Conservation (phyloP, 1,284 basidiomycete genomes). For the Schizophyllum amplum region DNA sequence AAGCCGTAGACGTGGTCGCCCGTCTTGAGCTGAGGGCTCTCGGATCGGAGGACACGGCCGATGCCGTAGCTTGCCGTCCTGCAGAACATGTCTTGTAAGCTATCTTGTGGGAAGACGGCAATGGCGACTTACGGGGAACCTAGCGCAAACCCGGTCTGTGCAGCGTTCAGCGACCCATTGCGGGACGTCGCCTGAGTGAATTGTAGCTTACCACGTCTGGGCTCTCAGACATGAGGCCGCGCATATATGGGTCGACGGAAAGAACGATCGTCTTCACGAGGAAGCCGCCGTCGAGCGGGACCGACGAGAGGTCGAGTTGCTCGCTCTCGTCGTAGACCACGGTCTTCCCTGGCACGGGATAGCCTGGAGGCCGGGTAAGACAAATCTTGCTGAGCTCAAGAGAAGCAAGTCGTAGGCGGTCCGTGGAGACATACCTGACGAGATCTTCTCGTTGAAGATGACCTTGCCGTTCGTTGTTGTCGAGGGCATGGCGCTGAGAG, state of each 20-base stretch:
- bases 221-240: slow-evolving; percentile 20
- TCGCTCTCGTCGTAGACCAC: slow-evolving; percentile 22
- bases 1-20: slow-evolving; percentile 26
- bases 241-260: slow-evolving; percentile 33
- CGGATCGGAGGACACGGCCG: slow-evolving; percentile 26
- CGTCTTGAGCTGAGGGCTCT: slow-evolving; percentile 17
- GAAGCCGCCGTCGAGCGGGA: slow-evolving; percentile 28
- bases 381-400: not conserved
- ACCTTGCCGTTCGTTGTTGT: slow-evolving; percentile 22
- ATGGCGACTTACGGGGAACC: slow-evolving; percentile 6
- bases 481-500: too few relatives aligned
- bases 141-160: slow-evolving; percentile 7
- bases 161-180: not conserved
- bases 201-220: not conserved
- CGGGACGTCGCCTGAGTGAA: too few relatives aligned
- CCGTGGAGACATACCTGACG: slow-evolving; percentile 16
- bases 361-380: slow-evolving; percentile 9
- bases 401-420: too few relatives aligned
- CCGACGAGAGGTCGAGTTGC: slow-evolving; percentile 31
- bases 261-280: slow-evolving; percentile 29
- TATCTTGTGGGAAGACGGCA: not conserved
- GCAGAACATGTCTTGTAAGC: not conserved
- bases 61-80: slow-evolving; percentile 17
- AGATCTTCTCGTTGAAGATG: slow-evolving; percentile 23
- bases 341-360: slow-evolving; percentile 22